A percentile compares a stretch with the other conserved stretches of the same genome.
These are phyloP conservation scores for Mycocentrospora acerina DNA, from an alignment of 2,329 filamentous ascomycete genomes.

Conservation along the genomic window DNA sequence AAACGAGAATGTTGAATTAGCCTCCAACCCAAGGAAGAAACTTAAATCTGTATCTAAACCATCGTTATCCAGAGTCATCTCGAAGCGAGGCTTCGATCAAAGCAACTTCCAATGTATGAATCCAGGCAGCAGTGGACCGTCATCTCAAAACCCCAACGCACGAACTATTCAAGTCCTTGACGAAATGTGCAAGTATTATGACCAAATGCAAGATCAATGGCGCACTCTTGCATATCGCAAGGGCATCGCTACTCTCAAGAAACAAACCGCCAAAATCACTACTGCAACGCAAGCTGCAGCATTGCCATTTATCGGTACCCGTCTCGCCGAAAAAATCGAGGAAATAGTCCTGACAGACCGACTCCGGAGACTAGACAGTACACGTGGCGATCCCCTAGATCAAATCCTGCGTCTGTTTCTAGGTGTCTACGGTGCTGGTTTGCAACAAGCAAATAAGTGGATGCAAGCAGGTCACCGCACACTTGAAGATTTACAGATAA, in stretches of 20 bases:
- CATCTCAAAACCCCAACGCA: constrained; percentile 66
- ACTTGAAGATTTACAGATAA: constrained; percentile 67
- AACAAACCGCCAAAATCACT: constrained; percentile 62
- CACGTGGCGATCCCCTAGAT: constrained; percentile 67
- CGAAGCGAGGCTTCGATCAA: constrained; percentile 30
- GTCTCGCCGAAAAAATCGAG: constrained; percentile 82
- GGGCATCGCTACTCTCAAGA: constrained; percentile 71
- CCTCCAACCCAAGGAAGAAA: constrained; percentile 13
- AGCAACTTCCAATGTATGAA: constrained; percentile 62
- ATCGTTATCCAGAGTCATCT: constrained; percentile 1
- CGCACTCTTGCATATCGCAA: constrained; percentile 73
- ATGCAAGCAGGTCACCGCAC: constrained; percentile 72
- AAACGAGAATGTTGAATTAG: constrained; percentile 21
- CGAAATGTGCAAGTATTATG: constrained; percentile 78
- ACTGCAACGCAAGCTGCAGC: constrained; percentile 69
- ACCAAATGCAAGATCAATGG: constrained; percentile 74
- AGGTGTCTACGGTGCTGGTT: constrained; percentile 77
- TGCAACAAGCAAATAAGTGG: constrained; percentile 71
- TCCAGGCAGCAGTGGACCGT: constrained; percentile 49
- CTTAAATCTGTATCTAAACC: constrained; percentile 7
- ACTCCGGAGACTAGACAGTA: constrained; percentile 71
- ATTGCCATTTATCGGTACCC: constrained; percentile 68
- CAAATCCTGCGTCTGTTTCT: constrained; percentile 68
- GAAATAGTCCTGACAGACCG: constrained; percentile 78
- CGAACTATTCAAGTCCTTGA: constrained; percentile 75